Evolutionary conservation across 2,329 filamentous ascomycete species (phyloP).

Genomic region (Myrmaecium sp.): DNA sequence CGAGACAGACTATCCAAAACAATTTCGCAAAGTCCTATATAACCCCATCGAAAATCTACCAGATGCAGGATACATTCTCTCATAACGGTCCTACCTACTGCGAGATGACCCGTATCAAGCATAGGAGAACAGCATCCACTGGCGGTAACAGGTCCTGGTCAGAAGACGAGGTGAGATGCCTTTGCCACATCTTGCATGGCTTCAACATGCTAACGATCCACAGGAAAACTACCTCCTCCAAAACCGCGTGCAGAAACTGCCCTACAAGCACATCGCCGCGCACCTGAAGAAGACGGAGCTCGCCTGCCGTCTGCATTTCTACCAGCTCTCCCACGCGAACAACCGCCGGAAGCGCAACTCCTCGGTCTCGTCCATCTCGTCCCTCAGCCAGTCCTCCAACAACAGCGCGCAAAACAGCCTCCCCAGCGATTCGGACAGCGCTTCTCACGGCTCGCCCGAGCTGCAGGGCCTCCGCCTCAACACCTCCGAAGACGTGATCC

Average conservation of each 20-base stretch:
- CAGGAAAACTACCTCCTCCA: constrained; percentile 73
- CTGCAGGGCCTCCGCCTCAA: constrained; percentile 19
- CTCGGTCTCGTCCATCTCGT: constrained; percentile 46
- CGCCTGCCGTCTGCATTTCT: constrained; percentile 73
- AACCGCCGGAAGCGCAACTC: constrained; percentile 62
- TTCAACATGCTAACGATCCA: constrained; percentile 8
- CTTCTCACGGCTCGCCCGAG: constrained; percentile 21
- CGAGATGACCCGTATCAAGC: constrained; percentile 50
- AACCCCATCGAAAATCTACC: too few relatives aligned
- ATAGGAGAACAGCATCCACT: constrained; percentile 50
- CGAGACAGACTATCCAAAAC: too few relatives aligned
- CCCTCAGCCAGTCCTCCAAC: background rate
- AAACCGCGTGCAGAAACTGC: constrained; percentile 74
- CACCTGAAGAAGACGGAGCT: constrained; percentile 79
- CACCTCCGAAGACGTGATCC: too few relatives aligned
- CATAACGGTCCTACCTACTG: too few relatives aligned
- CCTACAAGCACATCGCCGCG: constrained; percentile 76
- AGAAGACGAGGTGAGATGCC: constrained; percentile 59
- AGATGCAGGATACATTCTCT: too few relatives aligned
- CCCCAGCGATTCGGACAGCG: constrained; percentile 22
- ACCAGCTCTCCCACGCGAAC: constrained; percentile 68
- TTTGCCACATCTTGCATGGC: background rate
- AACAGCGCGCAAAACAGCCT: too few relatives aligned
- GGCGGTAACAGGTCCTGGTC: constrained; percentile 70
- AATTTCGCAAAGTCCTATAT: too few relatives aligned